These are phyloP conservation scores for Verticillium nonalfalfae DNA, from an alignment of 2,329 filamentous ascomycete genomes.

Conservation along the genomic window DNA sequence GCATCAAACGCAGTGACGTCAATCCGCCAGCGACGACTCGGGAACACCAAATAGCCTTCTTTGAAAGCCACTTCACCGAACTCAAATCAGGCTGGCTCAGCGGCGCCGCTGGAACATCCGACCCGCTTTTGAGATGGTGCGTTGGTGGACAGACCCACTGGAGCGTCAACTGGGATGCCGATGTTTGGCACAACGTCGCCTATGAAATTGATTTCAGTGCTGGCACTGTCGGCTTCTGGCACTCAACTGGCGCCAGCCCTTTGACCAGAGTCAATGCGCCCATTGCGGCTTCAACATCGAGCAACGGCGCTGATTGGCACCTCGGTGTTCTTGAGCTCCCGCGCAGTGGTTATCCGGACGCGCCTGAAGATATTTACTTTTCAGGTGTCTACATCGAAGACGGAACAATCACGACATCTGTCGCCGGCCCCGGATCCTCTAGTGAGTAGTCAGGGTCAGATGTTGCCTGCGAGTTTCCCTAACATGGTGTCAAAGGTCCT, in stretches of 20 bases:
- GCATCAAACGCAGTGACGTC: slow-evolving; percentile 49
- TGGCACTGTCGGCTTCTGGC: slow-evolving; percentile 61
- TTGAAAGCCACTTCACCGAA: slow-evolving; percentile 70
- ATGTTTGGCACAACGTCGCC: slow-evolving; percentile 69
- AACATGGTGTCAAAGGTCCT: background rate
- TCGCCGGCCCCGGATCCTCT: slow-evolving; percentile 7
- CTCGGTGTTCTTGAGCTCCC: slow-evolving; percentile 64
- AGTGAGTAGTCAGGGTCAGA: background rate
- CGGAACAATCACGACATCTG: slow-evolving; percentile 22
- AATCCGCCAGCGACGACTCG: slow-evolving; percentile 56
- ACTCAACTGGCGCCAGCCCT: slow-evolving; percentile 55
- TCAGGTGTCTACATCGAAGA: slow-evolving; percentile 65
- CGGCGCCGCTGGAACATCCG: slow-evolving; percentile 34
- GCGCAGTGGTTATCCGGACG: slow-evolving; percentile 44
- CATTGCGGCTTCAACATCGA: slow-evolving; percentile 52
- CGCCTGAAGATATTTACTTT: slow-evolving; percentile 64
- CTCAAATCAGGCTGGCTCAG: slow-evolving; percentile 61
- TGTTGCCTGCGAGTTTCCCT: background rate
- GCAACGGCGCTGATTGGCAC: slow-evolving; percentile 68
- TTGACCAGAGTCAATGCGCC: slow-evolving; percentile 54
- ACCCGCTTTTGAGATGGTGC: slow-evolving; percentile 58
- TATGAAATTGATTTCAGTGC: slow-evolving; percentile 66
- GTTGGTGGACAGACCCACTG: slow-evolving; percentile 55
- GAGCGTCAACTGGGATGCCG: slow-evolving; percentile 54
- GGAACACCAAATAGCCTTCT: slow-evolving; percentile 61